phyloP scores from a whole-genome alignment of 176 grass and related monocot genomes.

The Ampelocalamus luodianensis region DNA sequence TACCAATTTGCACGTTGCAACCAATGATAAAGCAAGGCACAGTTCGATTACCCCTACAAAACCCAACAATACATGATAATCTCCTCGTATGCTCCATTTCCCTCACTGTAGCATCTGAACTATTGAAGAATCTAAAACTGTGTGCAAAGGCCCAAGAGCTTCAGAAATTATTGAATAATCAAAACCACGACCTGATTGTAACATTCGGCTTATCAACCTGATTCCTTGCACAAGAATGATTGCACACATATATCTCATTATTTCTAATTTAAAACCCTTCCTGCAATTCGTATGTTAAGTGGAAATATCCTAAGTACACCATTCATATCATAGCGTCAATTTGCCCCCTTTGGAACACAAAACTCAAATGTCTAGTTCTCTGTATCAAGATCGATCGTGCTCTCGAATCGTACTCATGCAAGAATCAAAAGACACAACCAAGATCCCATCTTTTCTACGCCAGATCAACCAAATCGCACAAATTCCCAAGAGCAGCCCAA shows the following conservation, averaged over 20 bases:
- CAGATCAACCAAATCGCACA: not conserved
- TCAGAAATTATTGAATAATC: constrained; percentile 17
- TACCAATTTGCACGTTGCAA: not conserved
- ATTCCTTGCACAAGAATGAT: not conserved
- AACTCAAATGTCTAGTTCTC: not conserved
- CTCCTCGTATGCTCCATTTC: not conserved
- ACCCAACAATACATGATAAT: not conserved
- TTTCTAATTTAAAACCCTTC: not conserved
- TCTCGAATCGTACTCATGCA: not conserved
- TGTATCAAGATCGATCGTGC: not conserved
- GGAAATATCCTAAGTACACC: not conserved
- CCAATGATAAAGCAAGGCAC: not conserved
- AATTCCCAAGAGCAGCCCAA: not conserved
- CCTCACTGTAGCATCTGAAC: not conserved
- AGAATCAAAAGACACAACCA: not conserved
- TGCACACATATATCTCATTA: not conserved
- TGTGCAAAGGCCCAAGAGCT: not conserved
- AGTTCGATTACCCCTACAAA: not conserved
- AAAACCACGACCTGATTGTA: not conserved
- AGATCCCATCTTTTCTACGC: constrained; percentile 37
- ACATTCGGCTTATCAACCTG: not conserved
- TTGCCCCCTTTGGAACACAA: not conserved
- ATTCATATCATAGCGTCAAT: not conserved
- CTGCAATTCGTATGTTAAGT: not conserved
- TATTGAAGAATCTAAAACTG: not conserved